Conservation (phyloP, 768 basidiomycete genomes). For the Rhizopogon salebrosus region DNA sequence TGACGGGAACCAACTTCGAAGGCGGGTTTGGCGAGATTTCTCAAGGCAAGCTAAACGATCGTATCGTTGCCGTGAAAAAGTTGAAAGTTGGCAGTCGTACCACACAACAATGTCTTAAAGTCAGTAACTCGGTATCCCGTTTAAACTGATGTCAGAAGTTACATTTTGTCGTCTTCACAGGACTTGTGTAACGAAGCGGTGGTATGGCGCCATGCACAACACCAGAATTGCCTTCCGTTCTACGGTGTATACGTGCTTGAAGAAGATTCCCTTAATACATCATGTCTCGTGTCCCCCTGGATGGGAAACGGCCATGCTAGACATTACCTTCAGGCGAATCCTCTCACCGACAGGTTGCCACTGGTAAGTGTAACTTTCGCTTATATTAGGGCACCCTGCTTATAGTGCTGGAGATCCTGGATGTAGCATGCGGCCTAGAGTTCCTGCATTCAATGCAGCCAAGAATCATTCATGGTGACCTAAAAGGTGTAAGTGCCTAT, state of each 20-base stretch:
- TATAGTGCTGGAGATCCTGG: slow-evolving; percentile 29
- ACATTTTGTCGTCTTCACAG: slow-evolving; percentile 5
- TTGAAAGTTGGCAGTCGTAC: neutral
- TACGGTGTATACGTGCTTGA: slow-evolving; percentile 24
- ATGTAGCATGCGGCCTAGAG: slow-evolving; percentile 37
- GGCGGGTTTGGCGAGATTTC: slow-evolving; percentile 21
- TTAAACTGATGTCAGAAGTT: neutral
- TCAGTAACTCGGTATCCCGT: slow-evolving; percentile 1
- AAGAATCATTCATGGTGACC: slow-evolving; percentile 30
- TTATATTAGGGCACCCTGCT: neutral
- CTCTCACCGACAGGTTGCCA: slow-evolving; percentile 17
- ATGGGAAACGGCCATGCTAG: slow-evolving; percentile 29
- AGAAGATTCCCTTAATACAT: neutral
- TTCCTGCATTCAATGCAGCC: slow-evolving; percentile 38
- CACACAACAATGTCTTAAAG: slow-evolving; percentile 12
- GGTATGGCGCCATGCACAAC: slow-evolving; percentile 29
- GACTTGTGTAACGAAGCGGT: slow-evolving; percentile 26
- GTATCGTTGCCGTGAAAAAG: slow-evolving; percentile 24
- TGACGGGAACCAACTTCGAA: slow-evolving; percentile 6
- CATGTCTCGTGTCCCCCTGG: slow-evolving; percentile 35
- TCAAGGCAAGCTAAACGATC: slow-evolving; percentile 12
- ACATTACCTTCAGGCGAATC: slow-evolving; percentile 22
- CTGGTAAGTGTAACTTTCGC: slow-evolving; percentile 23
- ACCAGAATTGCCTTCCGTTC: slow-evolving; percentile 31
- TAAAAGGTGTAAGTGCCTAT: slow-evolving; percentile 22